Evolutionary conservation across 1,284 basidiomycete species (phyloP).

Genomic region (Cerrena zonata): DNA sequence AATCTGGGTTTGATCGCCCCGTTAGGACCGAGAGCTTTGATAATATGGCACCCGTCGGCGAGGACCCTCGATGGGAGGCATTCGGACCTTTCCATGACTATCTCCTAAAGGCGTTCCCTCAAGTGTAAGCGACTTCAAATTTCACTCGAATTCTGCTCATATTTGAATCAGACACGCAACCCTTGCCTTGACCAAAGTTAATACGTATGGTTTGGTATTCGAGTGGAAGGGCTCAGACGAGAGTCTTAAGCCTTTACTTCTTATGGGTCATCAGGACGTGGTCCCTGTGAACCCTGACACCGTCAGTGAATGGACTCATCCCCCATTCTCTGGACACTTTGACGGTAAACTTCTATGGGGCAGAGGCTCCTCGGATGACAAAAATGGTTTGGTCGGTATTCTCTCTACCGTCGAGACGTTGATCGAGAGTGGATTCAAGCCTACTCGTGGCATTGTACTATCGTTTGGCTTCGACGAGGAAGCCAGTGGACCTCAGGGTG

Average conservation of each 20-base stretch:
- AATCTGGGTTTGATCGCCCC: neutral
- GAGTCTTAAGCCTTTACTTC: slow-evolving; percentile 56
- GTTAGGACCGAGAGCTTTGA: slow-evolving; percentile 37
- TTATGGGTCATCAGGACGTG: slow-evolving; percentile 65
- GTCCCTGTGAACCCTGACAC: slow-evolving; percentile 54
- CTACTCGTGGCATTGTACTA: slow-evolving; percentile 50
- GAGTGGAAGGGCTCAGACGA: slow-evolving; percentile 55
- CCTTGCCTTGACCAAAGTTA: slow-evolving; percentile 51
- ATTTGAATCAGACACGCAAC: slow-evolving; percentile 38
- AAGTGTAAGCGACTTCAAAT: slow-evolving; percentile 28
- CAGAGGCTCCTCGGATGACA: slow-evolving; percentile 59
- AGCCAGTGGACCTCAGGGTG: slow-evolving; percentile 50
- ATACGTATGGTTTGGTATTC: slow-evolving; percentile 61
- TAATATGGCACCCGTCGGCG: slow-evolving; percentile 36
- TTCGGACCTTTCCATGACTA: slow-evolving; percentile 40
- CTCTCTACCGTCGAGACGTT: slow-evolving; percentile 53
- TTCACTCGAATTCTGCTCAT: neutral
- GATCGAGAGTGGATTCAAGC: slow-evolving; percentile 46
- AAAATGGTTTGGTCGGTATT: slow-evolving; percentile 52
- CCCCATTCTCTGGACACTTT: slow-evolving; percentile 33
- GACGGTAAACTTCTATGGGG: slow-evolving; percentile 52
- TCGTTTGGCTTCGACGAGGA: slow-evolving; percentile 75
- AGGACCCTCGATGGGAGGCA: slow-evolving; percentile 40
- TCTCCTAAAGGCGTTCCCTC: slow-evolving; percentile 35
- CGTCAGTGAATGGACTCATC: slow-evolving; percentile 43